Percentiles rank a stretch among this genome's conserved stretches.
These are phyloP conservation scores for Litchi chinensis DNA, from an alignment of 345 rosid genomes.

Conservation along the genomic window DNA sequence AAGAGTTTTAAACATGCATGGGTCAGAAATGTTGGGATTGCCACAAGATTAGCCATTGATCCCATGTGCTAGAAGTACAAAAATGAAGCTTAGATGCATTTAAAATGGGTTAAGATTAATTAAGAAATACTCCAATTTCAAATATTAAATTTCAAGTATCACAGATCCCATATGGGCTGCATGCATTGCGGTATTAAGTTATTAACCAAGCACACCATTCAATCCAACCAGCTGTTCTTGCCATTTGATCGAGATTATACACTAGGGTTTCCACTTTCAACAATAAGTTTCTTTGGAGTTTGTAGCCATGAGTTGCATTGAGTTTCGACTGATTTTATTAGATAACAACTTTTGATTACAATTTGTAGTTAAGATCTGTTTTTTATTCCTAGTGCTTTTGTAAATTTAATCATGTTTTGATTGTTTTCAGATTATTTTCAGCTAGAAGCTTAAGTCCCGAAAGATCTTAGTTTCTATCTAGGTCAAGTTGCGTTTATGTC, in stretches of 20 bases:
- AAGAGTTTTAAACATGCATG: neutral
- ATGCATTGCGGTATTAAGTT: neutral
- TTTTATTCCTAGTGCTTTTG: too few relatives aligned
- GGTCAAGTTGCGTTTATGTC: too few relatives aligned
- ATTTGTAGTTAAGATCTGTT: too few relatives aligned
- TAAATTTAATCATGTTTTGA: too few relatives aligned
- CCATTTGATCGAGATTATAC: neutral
- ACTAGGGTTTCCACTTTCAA: too few relatives aligned
- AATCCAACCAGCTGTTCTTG: slow-evolving; percentile 2
- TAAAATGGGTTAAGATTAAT: neutral
- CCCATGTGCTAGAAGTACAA: neutral
- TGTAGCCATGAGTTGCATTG: neutral
- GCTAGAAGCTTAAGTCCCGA: too few relatives aligned
- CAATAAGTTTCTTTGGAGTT: neutral
- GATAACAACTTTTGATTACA: too few relatives aligned
- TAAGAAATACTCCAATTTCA: neutral
- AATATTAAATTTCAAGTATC: too few relatives aligned
- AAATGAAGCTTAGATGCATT: neutral
- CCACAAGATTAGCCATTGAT: neutral
- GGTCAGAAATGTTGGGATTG: neutral
- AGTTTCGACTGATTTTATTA: too few relatives aligned
- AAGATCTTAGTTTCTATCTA: too few relatives aligned
- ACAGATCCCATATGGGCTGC: neutral
- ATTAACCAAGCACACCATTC: neutral
- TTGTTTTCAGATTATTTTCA: too few relatives aligned